These are phyloP conservation scores for Trapa incisa DNA, from an alignment of 345 rosid genomes.

Conservation along the genomic window DNA sequence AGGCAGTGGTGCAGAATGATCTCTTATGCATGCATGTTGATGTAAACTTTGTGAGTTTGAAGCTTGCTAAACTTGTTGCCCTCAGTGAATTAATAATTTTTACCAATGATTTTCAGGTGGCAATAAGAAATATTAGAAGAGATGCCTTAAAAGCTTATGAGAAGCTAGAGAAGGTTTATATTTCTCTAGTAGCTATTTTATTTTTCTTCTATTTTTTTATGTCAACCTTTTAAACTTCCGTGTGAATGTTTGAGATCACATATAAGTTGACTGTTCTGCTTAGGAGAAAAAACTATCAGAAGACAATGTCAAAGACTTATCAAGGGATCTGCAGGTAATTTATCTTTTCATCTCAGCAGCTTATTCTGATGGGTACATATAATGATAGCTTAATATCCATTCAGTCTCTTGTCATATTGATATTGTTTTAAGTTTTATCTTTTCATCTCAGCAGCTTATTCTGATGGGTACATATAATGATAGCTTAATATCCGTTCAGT, in stretches of 20 bases:
- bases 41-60: background rate
- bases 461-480: background rate
- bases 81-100: background rate
- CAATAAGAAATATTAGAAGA: constrained; percentile 86
- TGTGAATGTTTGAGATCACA: background rate
- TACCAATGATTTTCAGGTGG: constrained; percentile 39
- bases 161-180: constrained; percentile 73
- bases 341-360: constrained; percentile 3
- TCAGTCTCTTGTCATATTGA: background rate
- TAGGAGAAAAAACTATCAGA: constrained; percentile 97
- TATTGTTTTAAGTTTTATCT: background rate
- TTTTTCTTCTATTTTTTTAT: background rate
- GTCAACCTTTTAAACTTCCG: background rate
- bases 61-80: background rate
- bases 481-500: background rate
- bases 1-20: background rate
- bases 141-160: constrained; percentile 86
- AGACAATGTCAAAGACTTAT: constrained; percentile 88
- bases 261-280: background rate
- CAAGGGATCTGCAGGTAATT: constrained; percentile 76
- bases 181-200: constrained; percentile 3
- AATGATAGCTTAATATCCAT: background rate
- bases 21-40: background rate
- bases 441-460: constrained; percentile 1
- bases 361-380: background rate